Percentiles rank a stretch among this genome's conserved stretches.
Evolutionary conservation across 192 early-diverging fungal genomes (phyloP).

Genomic region (Coemansia sp.): DNA sequence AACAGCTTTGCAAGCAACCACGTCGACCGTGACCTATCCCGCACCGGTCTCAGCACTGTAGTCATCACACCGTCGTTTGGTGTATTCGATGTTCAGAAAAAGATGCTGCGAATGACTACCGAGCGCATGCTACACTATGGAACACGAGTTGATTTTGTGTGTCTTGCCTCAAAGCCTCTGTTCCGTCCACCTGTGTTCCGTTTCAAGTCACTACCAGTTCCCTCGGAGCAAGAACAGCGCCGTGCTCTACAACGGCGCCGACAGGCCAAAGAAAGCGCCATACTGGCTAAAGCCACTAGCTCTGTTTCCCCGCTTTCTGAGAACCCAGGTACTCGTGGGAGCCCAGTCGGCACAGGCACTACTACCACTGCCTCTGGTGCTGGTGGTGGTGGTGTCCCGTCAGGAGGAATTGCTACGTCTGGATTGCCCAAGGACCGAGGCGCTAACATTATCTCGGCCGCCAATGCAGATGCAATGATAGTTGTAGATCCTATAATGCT

Average conservation of each 20-base stretch:
- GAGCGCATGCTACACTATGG: slow-evolving; percentile 93
- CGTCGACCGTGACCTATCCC: slow-evolving; percentile 88
- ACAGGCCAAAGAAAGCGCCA: slow-evolving; percentile 5
- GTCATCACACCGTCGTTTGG: slow-evolving; percentile 89
- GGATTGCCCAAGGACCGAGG: slow-evolving; percentile 28
- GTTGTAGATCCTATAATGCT: slow-evolving; percentile 40
- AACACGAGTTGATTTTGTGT: slow-evolving; percentile 87
- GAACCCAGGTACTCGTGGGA: slow-evolving; percentile 14
- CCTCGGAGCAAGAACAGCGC: slow-evolving; percentile 34
- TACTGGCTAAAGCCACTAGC: slow-evolving; percentile 17
- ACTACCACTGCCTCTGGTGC: not conserved
- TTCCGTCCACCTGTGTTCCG: slow-evolving; percentile 86
- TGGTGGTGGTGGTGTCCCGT: not conserved
- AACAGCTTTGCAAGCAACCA: slow-evolving; percentile 94
- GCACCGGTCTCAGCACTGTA: slow-evolving; percentile 86
- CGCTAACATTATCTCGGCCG: slow-evolving; percentile 1
- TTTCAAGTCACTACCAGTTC: slow-evolving; percentile 58
- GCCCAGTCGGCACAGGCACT: not conserved
- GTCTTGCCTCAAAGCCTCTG: slow-evolving; percentile 81
- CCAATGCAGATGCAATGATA: slow-evolving; percentile 5
- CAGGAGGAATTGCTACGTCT: not conserved
- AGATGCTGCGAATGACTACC: slow-evolving; percentile 82
- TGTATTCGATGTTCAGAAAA: slow-evolving; percentile 83
- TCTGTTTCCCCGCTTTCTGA: slow-evolving; percentile 34
- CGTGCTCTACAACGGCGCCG: slow-evolving; percentile 9